Base-by-base conservation (phyloP, 495 filamentous ascomycete genomes). In the Aspergillus bertholletiae region DNA sequence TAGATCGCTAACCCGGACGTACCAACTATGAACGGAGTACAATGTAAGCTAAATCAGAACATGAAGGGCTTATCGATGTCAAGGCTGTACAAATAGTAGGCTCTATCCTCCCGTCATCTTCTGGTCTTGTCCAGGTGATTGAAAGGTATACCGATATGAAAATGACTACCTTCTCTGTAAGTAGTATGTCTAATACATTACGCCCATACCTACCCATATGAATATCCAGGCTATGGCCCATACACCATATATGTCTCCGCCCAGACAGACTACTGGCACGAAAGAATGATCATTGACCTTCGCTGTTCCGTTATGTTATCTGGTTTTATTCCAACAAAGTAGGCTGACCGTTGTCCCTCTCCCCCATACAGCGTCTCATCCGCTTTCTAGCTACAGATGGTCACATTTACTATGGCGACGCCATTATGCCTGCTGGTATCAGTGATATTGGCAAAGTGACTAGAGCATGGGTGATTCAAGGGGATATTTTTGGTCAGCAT, bases 301-400 rank as follows among this genome's bases (percentile, higher is more conserved):
- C n/a, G n/a, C n/a, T n/a, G n/a, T n/a, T n/a, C n/a, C n/a, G n/a
- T n/a, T n/a, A n/a, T n/a, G n/a, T n/a, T n/a, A n/a, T n/a, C n/a
- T n/a, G n/a, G n/a, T n/a, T n/a, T n/a, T n/a, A n/a, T n/a, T n/a
- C n/a, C n/a, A n/a, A n/a, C 30, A 32, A 2, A 2, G 8, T 32
- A 32, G 3, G 7, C 7, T 32, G 30, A 32, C 30, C 13, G 30
- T 32, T 32, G 9, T 2, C 30, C 30, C 47, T n/a, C n/a, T n/a
- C n/a, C n/a, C n/a, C n/a, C n/a, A n/a, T n/a, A n/a, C n/a, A 92
- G 88, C 82, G 86, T 62, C 85, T 94, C 28, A 74, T 95, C 55
- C 86, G 89, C 51, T 94, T 94, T 73, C 75, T 91, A 12, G 84
- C 88, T 59, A 83, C 80, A 58, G 85, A 92, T 63, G 89, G 88